Evolutionary conservation across 1,139 yeast genomes (phyloP).

Genomic region (Suhomyces bokatorum): DNA sequence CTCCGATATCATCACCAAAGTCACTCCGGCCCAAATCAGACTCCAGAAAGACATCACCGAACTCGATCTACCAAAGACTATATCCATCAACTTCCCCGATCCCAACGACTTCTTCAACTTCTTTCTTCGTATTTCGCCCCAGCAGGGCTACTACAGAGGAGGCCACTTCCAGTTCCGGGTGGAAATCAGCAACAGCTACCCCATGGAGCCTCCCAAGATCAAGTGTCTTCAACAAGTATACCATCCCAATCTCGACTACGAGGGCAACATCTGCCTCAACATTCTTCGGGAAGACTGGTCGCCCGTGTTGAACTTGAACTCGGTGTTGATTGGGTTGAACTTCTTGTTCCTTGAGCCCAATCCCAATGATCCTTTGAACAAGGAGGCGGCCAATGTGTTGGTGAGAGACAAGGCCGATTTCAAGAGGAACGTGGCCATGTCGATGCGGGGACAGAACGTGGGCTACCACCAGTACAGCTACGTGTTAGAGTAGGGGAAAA

Average conservation of each 20-base stretch:
- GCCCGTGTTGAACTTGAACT: constrained; percentile 82
- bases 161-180: constrained; percentile 73
- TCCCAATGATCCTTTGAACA: constrained; percentile 88
- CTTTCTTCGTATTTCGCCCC: constrained; percentile 63
- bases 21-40: constrained; percentile 55
- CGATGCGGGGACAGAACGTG: constrained; percentile 76
- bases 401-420: constrained; percentile 59
- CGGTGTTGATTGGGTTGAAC: constrained; percentile 81
- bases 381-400: constrained; percentile 80
- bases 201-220: constrained; percentile 91
- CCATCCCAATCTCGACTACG: constrained; percentile 90
- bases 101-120: constrained; percentile 62
- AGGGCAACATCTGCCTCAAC: constrained; percentile 90
- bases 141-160: constrained; percentile 72
- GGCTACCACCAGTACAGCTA: constrained; percentile 21
- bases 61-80: constrained; percentile 66
- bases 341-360: constrained; percentile 89
- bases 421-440: constrained; percentile 52
- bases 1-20: constrained; percentile 20
- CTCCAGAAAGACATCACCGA: constrained; percentile 66
- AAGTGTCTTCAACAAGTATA: constrained; percentile 70
- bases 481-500: constrained; percentile 33
- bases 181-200: constrained; percentile 68
- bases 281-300: constrained; percentile 95
- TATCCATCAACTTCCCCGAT: constrained; percentile 56